phyloP scores from a whole-genome alignment of 2,329 filamentous ascomycete species.

The Cladosporium sp. region DNA sequence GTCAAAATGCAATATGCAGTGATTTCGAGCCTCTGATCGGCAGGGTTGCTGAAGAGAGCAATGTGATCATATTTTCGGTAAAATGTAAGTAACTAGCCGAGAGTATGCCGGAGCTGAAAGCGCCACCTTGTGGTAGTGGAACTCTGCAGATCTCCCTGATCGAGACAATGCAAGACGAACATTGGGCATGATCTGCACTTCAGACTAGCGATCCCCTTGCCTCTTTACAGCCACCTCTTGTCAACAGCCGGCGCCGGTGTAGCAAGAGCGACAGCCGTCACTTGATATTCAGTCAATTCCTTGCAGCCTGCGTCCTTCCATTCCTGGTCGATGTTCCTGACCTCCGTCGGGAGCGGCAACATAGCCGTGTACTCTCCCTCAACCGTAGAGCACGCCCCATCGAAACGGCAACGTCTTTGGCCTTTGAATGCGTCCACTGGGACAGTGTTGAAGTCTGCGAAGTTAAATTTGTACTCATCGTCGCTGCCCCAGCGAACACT shows the following conservation, averaged over 20 bases:
- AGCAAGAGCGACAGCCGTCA: not conserved
- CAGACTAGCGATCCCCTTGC: not conserved
- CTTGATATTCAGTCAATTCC: not conserved
- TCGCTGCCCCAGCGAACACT: not conserved
- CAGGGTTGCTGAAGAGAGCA: too few species aligned
- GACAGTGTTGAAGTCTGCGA: conserved; percentile 3
- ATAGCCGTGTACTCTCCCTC: conserved; percentile 1
- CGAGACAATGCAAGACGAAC: not conserved
- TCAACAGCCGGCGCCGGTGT: not conserved
- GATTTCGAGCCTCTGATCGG: too few species aligned
- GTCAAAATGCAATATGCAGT: too few species aligned
- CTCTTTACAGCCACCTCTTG: not conserved
- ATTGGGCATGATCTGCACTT: not conserved
- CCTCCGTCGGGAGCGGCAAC: conserved; percentile 7
- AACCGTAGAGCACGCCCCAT: not conserved
- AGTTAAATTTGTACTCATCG: conserved; percentile 1
- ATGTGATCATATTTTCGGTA: too few species aligned
- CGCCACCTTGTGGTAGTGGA: too few species aligned
- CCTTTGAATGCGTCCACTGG: not conserved
- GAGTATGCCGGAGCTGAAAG: not conserved
- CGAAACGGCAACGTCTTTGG: not conserved
- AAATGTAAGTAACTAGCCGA: not conserved
- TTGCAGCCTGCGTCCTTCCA: not conserved
- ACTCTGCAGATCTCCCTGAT: too few species aligned
- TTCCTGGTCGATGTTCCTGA: conserved; percentile 1